Conservation (phyloP, 2,329 filamentous ascomycete genomes). For the Trichoderma guizhouense region DNA sequence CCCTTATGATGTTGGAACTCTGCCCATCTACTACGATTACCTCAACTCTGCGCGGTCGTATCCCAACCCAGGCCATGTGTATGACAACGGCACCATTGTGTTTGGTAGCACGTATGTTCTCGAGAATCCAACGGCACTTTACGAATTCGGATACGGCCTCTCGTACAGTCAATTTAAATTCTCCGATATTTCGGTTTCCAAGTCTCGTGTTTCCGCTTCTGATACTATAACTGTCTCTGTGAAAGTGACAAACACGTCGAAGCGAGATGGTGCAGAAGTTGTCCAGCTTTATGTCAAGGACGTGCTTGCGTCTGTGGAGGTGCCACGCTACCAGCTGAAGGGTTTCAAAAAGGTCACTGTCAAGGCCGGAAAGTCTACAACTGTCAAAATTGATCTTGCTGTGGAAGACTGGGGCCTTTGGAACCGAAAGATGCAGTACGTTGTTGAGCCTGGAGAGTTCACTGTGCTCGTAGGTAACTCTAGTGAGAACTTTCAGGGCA, state of each 20-base stretch:
- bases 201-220: not conserved
- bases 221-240: slow-evolving; percentile 3
- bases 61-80: not conserved
- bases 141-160: slow-evolving; percentile 6
- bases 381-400: not conserved
- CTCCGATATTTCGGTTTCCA: not conserved
- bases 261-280: not conserved
- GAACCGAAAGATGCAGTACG: slow-evolving; percentile 5
- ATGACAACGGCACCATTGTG: not conserved
- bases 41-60: not conserved
- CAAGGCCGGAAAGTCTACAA: not conserved
- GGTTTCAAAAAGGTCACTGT: slow-evolving; percentile 5
- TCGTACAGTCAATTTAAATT: slow-evolving; percentile 1
- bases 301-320: not conserved
- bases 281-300: slow-evolving; percentile 7
- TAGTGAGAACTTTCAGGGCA: not conserved
- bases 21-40: slow-evolving; percentile 3
- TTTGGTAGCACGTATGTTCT: slow-evolving; percentile 4
- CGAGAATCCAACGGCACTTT: not conserved
- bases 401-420: not conserved
- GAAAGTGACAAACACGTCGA: not conserved
- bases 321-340: slow-evolving; percentile 1
- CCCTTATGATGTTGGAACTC: slow-evolving; percentile 6
- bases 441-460: slow-evolving; percentile 4
- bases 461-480: slow-evolving; percentile 3